A percentile compares a stretch with the other conserved stretches of the same genome.
These are phyloP conservation scores for Persicaria tinctoria DNA, from an alignment of 148 eudicot genomes.

Conservation along the genomic window DNA sequence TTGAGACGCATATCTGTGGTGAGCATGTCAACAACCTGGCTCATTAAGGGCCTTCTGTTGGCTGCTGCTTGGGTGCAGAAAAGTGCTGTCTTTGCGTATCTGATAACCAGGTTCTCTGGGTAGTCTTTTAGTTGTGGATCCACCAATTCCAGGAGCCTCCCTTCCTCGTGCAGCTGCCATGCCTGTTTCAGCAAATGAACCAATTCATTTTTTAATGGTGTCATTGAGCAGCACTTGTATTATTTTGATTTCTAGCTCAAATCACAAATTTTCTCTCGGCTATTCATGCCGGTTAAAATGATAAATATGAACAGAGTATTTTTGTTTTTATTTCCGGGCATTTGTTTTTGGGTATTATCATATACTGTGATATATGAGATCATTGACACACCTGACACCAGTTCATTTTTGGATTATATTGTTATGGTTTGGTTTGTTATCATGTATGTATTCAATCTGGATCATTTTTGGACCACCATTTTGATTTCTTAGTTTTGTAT, in stretches of 20 bases:
- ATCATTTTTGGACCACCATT: too few species aligned
- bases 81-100: slow-evolving; percentile 67
- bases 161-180: slow-evolving; percentile 71
- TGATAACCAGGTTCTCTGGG: slow-evolving; percentile 44
- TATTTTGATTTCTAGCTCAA: not conserved
- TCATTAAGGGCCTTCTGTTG: slow-evolving; percentile 74
- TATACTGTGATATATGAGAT: too few species aligned
- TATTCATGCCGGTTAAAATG: too few species aligned
- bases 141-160: slow-evolving; percentile 58
- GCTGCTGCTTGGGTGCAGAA: slow-evolving; percentile 85
- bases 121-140: slow-evolving; percentile 59
- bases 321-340: too few species aligned
- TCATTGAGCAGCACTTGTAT: not conserved
- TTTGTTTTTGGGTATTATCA: too few species aligned
- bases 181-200: slow-evolving; percentile 33
- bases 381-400: too few species aligned
- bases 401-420: too few species aligned
- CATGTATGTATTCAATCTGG: too few species aligned
- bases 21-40: slow-evolving; percentile 77
- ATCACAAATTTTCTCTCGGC: not conserved
- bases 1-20: slow-evolving; percentile 46
- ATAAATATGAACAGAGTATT: too few species aligned
- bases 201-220: not conserved
- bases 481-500: too few species aligned
- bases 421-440: too few species aligned